A percentile compares a stretch with the other conserved stretches of the same genome.
These are phyloP conservation scores for Aaosphaeria arxii DNA, from an alignment of 2,329 filamentous ascomycete genomes.

Conservation along the genomic window DNA sequence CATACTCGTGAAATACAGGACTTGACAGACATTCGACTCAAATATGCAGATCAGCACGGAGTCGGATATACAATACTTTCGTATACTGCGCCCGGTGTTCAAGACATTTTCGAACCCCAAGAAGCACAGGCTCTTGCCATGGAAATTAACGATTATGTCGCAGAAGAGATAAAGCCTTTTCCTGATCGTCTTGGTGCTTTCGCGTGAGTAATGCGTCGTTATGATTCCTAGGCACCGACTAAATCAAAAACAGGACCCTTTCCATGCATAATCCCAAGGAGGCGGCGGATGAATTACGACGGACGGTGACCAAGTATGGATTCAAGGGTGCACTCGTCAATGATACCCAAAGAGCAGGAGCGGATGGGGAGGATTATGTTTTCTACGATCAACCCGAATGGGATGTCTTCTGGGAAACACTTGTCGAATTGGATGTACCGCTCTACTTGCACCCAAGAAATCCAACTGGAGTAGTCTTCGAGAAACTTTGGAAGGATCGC, in stretches of 20 bases:
- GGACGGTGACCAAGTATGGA: constrained; percentile 51
- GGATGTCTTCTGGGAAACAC: constrained; percentile 60
- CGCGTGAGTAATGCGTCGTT: not conserved
- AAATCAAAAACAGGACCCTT: constrained; percentile 10
- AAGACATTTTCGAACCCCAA: constrained; percentile 45
- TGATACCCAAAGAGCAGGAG: constrained; percentile 58
- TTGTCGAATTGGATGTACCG: constrained; percentile 59
- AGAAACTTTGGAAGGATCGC: constrained; percentile 58
- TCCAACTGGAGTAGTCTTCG: constrained; percentile 50
- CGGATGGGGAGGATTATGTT: constrained; percentile 58
- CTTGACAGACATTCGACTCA: constrained; percentile 41
- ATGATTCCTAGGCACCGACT: not conserved
- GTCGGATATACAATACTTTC: constrained; percentile 49
- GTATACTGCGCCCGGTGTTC: constrained; percentile 49
- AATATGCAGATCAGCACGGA: constrained; percentile 45
- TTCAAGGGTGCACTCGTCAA: constrained; percentile 44
- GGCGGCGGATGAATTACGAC: constrained; percentile 50
- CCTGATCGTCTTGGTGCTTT: constrained; percentile 40
- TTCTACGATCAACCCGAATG: constrained; percentile 63
- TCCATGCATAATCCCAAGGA: constrained; percentile 51
- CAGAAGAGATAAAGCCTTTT: constrained; percentile 40
- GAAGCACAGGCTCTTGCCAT: constrained; percentile 45
- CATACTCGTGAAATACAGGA: constrained; percentile 57
- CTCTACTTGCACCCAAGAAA: constrained; percentile 63
- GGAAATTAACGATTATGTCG: constrained; percentile 49